Base-by-base conservation (phyloP, 257 asterid genomes). In the Anisodus tanguticus region DNA sequence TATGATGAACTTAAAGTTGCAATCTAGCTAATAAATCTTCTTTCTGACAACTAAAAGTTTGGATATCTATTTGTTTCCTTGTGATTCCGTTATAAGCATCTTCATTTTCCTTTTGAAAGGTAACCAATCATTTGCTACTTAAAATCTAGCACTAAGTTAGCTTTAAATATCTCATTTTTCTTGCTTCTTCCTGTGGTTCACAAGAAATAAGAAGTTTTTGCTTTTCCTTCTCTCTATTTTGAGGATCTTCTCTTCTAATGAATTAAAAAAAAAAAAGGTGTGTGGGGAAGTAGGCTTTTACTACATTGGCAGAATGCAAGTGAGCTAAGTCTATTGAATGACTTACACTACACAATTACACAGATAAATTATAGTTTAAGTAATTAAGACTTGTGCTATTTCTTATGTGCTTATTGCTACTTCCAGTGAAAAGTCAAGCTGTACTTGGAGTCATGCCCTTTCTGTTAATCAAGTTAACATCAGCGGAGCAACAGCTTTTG, bases 361-460 rank as follows among this genome's bases (percentile, higher is more conserved):
- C 10, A 10, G 11, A 45, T 11, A 19, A n/a, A 47, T 0, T 19
- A 43, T 47, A 9, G 39, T 9, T 45, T 11, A 74, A 49, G 62
- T n/a, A 49, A 72, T 72, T 6, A 49, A 12, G 62, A 49, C 7
- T 7, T 60, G 4, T 74, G 43, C 45, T 74, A 76, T 51, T 3
- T 53, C 22, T 51, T 1, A 76, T 22, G 62, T 51, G 63, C 63
- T 22, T 51, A 22, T 76, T 22, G 26, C 45, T 76, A 76, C 81
- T 76, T 86, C 5, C 90, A 95, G 99, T n/a, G 99, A 95, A 86
- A 90, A 90, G 85, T 96, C 98, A 22, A 35, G 95, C 87, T 89
- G 92, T 82, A 93, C 98, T 1, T 91, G 95, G 97, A 83, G 79
- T 80, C 83, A 88, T 84, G 88, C 95, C 85, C 53, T 96, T 81